A percentile compares a stretch with the other conserved stretches of the same genome.
phyloP scores from a whole-genome alignment of 2,329 filamentous ascomycete genomes.

The Hypoxylon sp. region DNA sequence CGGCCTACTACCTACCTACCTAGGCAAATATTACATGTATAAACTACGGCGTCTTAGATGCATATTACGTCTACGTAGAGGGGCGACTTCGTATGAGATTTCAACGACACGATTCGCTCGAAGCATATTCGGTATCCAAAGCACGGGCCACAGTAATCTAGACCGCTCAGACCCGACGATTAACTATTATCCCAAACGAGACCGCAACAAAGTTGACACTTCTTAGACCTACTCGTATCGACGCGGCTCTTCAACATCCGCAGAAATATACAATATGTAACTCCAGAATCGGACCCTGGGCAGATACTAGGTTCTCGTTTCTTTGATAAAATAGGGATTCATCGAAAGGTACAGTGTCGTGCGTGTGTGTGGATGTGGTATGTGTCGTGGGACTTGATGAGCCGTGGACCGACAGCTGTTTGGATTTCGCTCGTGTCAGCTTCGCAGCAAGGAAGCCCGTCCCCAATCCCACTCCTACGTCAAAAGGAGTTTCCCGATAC shows the following conservation, averaged over 20 bases:
- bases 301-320: slow-evolving; percentile 23
- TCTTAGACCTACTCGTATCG: slow-evolving; percentile 12
- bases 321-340: slow-evolving; percentile 25
- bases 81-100: slow-evolving; percentile 16
- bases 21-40: background rate
- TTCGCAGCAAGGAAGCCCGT: slow-evolving; percentile 13
- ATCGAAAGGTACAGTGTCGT: slow-evolving; percentile 14
- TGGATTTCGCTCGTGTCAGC: slow-evolving; percentile 32
- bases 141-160: slow-evolving; percentile 6
- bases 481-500: slow-evolving; percentile 34
- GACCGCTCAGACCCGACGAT: slow-evolving; percentile 5
- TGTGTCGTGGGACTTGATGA: slow-evolving; percentile 29
- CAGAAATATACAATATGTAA: slow-evolving; percentile 26
- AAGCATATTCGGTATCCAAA: slow-evolving; percentile 24
- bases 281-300: slow-evolving; percentile 22
- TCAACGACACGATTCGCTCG: background rate
- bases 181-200: background rate
- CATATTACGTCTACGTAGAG: slow-evolving; percentile 11
- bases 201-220: background rate
- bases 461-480: slow-evolving; percentile 30
- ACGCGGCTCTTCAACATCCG: slow-evolving; percentile 39
- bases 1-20: slow-evolving; percentile 19
- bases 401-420: slow-evolving; percentile 22
- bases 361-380: background rate
- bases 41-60: slow-evolving; percentile 7